phyloP scores from a whole-genome alignment of 2,329 filamentous ascomycete species.

The Fusarium hainanense region DNA sequence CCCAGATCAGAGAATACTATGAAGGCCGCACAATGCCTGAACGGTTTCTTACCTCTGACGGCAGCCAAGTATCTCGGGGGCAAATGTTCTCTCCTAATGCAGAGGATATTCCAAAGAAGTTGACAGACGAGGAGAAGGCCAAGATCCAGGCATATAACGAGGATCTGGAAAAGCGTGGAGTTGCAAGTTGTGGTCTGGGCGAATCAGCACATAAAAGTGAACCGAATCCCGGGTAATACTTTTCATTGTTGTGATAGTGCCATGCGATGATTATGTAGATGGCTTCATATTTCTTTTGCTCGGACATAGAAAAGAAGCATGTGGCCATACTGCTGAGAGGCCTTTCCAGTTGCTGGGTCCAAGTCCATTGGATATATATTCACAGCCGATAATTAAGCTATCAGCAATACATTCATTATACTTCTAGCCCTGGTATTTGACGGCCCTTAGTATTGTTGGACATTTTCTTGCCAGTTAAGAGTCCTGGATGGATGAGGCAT shows the following conservation, averaged over 20 bases:
- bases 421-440: not conserved
- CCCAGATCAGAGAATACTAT: conserved; percentile 1
- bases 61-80: not conserved
- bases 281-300: not conserved
- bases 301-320: not conserved
- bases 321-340: not conserved
- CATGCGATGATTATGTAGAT: accelerated
- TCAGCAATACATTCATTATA: accelerated
- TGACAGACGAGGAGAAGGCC: not conserved
- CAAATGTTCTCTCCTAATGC: not conserved
- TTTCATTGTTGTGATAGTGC: accelerated
- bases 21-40: not conserved
- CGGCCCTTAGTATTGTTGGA: not conserved
- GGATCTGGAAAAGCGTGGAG: not conserved
- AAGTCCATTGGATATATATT: accelerated
- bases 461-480: not conserved
- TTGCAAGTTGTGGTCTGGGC: not conserved
- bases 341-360: not conserved
- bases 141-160: not conserved
- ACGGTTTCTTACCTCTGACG: not conserved
- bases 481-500: not conserved
- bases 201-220: not conserved
- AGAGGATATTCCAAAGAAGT: conserved; percentile 1
- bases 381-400: accelerated
- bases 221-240: not conserved